Conservation (phyloP, 305 asterid species). For the Coffea humblotiana region DNA sequence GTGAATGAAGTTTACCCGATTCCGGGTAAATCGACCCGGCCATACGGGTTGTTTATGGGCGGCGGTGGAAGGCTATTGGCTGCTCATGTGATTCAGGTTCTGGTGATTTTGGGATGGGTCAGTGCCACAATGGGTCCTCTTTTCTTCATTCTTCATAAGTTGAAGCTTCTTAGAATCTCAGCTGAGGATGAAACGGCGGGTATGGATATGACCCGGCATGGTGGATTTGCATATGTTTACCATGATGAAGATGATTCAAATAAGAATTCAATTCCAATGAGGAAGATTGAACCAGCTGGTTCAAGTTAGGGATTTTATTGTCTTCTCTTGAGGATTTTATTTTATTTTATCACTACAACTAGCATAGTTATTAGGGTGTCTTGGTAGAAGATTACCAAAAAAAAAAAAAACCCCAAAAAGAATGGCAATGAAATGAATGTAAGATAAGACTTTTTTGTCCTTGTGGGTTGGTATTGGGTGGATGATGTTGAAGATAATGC, state of each 20-base stretch:
- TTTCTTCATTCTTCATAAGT: slow-evolving; percentile 46
- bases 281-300: slow-evolving; percentile 50
- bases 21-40: slow-evolving; percentile 44
- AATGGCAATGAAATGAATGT: neutral
- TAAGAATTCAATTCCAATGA: slow-evolving; percentile 48
- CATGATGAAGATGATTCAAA: slow-evolving; percentile 44
- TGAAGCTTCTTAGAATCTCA: slow-evolving; percentile 73
- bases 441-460: neutral
- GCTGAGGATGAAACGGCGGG: slow-evolving; percentile 86
- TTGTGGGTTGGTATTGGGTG: slow-evolving; percentile 22
- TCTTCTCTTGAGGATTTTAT: neutral
- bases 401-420: neutral
- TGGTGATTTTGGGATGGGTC: slow-evolving; percentile 86
- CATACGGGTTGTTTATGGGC: slow-evolving; percentile 88
- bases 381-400: neutral
- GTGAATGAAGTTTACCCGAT: slow-evolving; percentile 64
- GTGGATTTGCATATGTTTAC: slow-evolving; percentile 80
- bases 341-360: neutral
- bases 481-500: slow-evolving; percentile 28
- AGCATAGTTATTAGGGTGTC: neutral
- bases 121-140: slow-evolving; percentile 84
- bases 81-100: slow-evolving; percentile 72
- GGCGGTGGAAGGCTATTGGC: slow-evolving; percentile 69
- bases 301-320: slow-evolving; percentile 6
- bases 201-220: slow-evolving; percentile 96